Percentiles rank a stretch among this genome's conserved stretches.
Conservation (phyloP, 306 rosid genomes). For the Cicer bijugum region DNA sequence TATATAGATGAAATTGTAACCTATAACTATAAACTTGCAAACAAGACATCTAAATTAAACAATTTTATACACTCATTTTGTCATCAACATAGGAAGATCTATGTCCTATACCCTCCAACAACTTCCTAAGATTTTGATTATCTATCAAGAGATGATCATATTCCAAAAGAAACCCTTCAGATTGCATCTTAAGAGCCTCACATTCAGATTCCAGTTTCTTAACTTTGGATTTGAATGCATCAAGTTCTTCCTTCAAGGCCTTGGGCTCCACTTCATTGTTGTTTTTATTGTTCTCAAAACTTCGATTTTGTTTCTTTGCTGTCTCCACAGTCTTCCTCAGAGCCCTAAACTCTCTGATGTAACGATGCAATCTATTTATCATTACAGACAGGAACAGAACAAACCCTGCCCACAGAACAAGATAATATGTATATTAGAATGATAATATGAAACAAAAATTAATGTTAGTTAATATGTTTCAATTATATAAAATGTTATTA, state of each 20-base stretch:
- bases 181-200: conserved; percentile 75
- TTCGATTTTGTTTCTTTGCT: conserved; percentile 70
- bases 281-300: conserved; percentile 55
- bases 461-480: too few species aligned
- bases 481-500: too few species aligned
- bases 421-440: not conserved
- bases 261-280: conserved; percentile 47
- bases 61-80: conserved; percentile 48
- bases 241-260: conserved; percentile 63
- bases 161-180: conserved; percentile 75
- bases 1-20: not conserved
- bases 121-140: conserved; percentile 70
- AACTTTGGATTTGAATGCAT: conserved; percentile 52
- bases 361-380: conserved; percentile 81
- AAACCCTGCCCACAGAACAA: conserved; percentile 61
- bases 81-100: conserved; percentile 49
- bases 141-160: conserved; percentile 74
- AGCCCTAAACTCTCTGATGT: conserved; percentile 77
- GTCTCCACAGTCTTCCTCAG: conserved; percentile 76
- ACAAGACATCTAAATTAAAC: not conserved
- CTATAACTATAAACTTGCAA: not conserved
- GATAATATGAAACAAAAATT: not conserved
- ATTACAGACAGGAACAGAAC: conserved; percentile 75
- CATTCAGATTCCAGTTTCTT: conserved; percentile 66
- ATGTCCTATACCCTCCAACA: conserved; percentile 57